Conservation (phyloP, 2,329 filamentous ascomycete species). For the Neurospora crassa region DNA sequence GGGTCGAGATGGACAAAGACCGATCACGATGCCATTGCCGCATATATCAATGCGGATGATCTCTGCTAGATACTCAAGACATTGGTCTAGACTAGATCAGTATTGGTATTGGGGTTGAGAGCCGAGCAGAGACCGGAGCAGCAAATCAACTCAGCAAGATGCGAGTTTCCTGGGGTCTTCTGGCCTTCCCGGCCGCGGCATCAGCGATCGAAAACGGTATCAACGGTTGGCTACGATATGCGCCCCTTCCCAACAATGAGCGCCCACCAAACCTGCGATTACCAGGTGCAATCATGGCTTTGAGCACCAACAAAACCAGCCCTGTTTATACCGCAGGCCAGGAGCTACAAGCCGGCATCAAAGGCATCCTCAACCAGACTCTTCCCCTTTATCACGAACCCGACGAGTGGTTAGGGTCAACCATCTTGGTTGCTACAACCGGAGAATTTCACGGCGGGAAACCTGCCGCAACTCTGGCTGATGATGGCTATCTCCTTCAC, state of each 20-base stretch:
- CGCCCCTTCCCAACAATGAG: conserved; percentile 29
- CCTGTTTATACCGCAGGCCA: conserved; percentile 50
- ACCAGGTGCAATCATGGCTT: conserved; percentile 15
- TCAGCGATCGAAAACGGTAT: conserved; percentile 49
- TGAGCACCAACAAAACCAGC: conserved; percentile 40
- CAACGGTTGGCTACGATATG: conserved; percentile 56
- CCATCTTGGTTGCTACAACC: conserved; percentile 27
- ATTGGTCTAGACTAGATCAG: background rate
- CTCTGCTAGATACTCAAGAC: background rate
- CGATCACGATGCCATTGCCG: background rate
- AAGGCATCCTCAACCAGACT: conserved; percentile 44
- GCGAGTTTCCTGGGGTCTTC: background rate
- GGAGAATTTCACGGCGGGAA: conserved; percentile 22
- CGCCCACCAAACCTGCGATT: conserved; percentile 12
- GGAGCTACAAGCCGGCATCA: conserved; percentile 49
- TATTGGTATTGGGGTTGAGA: background rate
- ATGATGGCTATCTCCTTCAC: conserved; percentile 54
- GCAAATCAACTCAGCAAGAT: background rate
- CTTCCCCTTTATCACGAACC: conserved; percentile 15
- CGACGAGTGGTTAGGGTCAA: background rate
- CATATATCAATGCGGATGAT: background rate
- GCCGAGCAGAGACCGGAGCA: background rate
- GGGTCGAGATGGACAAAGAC: background rate
- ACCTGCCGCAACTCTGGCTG: conserved; percentile 28
- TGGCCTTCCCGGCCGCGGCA: conserved; percentile 20